Evolutionary conservation across 2,329 filamentous ascomycete genomes (phyloP).

Genomic region (Fusarium graminum): DNA sequence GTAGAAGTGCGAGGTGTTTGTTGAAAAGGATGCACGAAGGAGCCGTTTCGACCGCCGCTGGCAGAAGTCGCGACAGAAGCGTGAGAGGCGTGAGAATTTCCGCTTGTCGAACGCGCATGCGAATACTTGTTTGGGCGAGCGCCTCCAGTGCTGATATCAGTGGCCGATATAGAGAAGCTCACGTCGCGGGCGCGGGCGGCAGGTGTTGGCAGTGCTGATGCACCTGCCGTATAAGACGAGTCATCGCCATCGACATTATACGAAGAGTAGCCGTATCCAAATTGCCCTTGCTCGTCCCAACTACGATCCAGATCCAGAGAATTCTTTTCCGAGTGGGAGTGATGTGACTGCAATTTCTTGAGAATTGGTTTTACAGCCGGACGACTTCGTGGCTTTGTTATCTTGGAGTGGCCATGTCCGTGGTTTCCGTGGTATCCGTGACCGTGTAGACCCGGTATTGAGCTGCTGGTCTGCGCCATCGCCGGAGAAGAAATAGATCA

Average conservation of each 20-base stretch:
- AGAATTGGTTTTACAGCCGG: conserved; percentile 71
- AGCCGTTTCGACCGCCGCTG: conserved; percentile 64
- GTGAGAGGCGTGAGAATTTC: conserved; percentile 69
- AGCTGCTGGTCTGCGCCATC: conserved; percentile 47
- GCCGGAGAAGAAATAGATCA: conserved; percentile 24
- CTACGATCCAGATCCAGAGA: conserved; percentile 72
- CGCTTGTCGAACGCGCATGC: conserved; percentile 70
- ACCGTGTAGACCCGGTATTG: conserved; percentile 43
- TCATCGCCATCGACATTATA: conserved; percentile 50
- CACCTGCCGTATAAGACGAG: conserved; percentile 39
- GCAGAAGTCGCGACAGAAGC: conserved; percentile 67
- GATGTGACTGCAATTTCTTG: conserved; percentile 64
- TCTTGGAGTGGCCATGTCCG: conserved; percentile 45
- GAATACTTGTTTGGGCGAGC: conserved; percentile 59
- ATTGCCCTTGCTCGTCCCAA: conserved; percentile 66
- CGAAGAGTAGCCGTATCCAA: conserved; percentile 48
- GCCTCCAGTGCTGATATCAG: conserved; percentile 51
- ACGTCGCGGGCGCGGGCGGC: conserved; percentile 56
- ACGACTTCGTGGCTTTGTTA: conserved; percentile 62
- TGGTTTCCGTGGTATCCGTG: conserved; percentile 39
- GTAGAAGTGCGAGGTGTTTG: conserved; percentile 73
- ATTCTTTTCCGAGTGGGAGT: conserved; percentile 71
- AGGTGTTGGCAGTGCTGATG: conserved; percentile 44
- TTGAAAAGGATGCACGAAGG: conserved; percentile 74
- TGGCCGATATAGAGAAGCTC: conserved; percentile 60